Evolutionary conservation across 352 stramenopile genomes (phyloP), one percentile per base, ranked within the genome.

Genomic region (Paralagenidium karlingii): DNA sequence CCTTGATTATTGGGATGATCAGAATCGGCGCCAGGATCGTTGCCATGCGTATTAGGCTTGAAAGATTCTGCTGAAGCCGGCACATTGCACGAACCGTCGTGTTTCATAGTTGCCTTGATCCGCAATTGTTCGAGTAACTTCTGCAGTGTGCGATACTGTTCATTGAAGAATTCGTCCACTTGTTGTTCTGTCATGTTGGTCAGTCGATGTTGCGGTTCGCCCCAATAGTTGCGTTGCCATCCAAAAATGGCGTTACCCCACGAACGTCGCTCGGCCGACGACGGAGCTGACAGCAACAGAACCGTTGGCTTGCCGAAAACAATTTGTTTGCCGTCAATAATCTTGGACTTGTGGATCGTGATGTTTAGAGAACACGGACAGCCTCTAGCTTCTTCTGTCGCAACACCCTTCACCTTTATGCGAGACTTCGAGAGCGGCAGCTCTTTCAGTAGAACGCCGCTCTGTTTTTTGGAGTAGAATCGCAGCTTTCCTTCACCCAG

Each of bases 221-320:
- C 61, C 78, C 78, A 89, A 52, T 89, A 92, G 46, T 82, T 80
- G 20, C 78, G 70, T 47, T 92, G 78, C 78, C 78, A 92, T 15
- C 68, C 70, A 44, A 87, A 68, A 47, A 92, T 88, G 16, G 70
- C 67, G 39, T 89, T 92, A n/a, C 75, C 78, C 78, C 78, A 92
- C 6, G 66, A 60, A 43, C 85, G 84, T 37, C 78, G 76, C 44
- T 92, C 78, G 2, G 57, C 58, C 63, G 69, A 85, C 24, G 68
- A 79, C 16, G 78, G 69, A 7, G 75, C 76, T 19, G 60, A 84
- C 18, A 88, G 55, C 7, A 89, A 34, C 26, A 87, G 51, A 32
- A 68, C 34, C 20, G 60, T 50, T 1, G 74, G 68, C 37, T 65
- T 65, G 16, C 76, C 75, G 21, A 66, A 61, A 24, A 86, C 58